Evolutionary conservation across 169 alveolate species (phyloP).

Genomic region (Eimeria praecox): DNA sequence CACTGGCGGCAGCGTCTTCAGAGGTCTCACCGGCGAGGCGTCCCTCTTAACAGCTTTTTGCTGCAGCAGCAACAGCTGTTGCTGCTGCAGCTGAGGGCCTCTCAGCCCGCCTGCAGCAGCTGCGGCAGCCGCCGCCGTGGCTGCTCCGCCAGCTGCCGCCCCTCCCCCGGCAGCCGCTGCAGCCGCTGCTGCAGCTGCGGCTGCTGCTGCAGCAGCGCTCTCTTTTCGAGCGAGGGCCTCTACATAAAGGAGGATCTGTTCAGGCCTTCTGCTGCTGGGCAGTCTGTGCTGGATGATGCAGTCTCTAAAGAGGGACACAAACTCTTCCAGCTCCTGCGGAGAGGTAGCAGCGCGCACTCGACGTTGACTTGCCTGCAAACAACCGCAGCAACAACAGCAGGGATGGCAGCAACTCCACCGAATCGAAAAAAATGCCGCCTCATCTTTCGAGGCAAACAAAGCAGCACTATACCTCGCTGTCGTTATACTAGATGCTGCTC

Average conservation of each 20-base stretch:
- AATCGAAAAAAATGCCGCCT: no score
- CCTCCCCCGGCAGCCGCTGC: constrained; percentile 47
- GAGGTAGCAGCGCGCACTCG: constrained; percentile 65
- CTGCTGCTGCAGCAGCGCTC: constrained; percentile 67
- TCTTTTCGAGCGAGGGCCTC: constrained; percentile 60
- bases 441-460: neutral
- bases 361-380: constrained; percentile 53
- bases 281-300: constrained; percentile 70
- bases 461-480: neutral
- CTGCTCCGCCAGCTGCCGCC: neutral
- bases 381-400: neutral
- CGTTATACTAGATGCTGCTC: neutral
- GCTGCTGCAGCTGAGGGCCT: constrained; percentile 50
- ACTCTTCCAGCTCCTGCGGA: constrained; percentile 60
- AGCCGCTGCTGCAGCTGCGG: constrained; percentile 62
- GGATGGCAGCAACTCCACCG: neutral
- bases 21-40: constrained; percentile 50
- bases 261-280: constrained; percentile 73
- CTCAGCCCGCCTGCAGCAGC: constrained; percentile 33
- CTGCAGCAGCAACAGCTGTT: constrained; percentile 32
- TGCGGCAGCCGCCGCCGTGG: constrained; percentile 17
- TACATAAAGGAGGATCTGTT: constrained; percentile 60
- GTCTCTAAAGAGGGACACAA: constrained; percentile 52
- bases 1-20: constrained; percentile 7
- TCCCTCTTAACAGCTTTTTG: constrained; percentile 32